Percentiles rank a stretch among this genome's conserved stretches.
Evolutionary conservation across 1,284 basidiomycete species (phyloP).

Genomic region (Puccinia brachypodii): DNA sequence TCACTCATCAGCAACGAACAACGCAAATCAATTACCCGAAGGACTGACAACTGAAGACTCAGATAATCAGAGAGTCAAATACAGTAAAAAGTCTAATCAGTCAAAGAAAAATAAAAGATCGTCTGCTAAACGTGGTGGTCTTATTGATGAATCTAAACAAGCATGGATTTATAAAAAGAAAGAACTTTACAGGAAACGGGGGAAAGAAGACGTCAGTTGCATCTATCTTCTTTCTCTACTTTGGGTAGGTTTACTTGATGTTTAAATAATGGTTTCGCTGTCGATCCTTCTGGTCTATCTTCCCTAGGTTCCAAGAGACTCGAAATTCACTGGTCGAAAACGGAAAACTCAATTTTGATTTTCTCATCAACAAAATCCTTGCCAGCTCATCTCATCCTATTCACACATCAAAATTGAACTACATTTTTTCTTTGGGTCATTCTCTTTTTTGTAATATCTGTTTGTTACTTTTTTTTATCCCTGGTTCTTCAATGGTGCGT

Average conservation of each 20-base stretch:
- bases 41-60: slow-evolving; percentile 33
- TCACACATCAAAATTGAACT: neutral
- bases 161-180: slow-evolving; percentile 64
- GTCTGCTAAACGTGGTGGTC: neutral
- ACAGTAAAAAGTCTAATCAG: neutral
- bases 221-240: neutral
- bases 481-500: no score
- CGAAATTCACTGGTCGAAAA: slow-evolving; percentile 46
- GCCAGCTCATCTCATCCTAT: neutral
- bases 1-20: slow-evolving; percentile 3
- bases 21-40: slow-evolving; percentile 27
- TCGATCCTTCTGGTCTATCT: neutral
- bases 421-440: no score
- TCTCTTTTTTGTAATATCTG: no score
- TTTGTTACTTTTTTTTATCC: no score
- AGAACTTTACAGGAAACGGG: slow-evolving; percentile 62
- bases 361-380: neutral
- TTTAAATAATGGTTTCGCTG: neutral
- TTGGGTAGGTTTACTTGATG: neutral
- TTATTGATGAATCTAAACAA: slow-evolving; percentile 25
- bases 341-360: slow-evolving; percentile 36
- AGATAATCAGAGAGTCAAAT: neutral
- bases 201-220: slow-evolving; percentile 59
- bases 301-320: slow-evolving; percentile 46
- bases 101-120: neutral